Evolutionary conservation across 139 green algal genomes (phyloP).

Genomic region (Cymbomonas tetramitiformis): DNA sequence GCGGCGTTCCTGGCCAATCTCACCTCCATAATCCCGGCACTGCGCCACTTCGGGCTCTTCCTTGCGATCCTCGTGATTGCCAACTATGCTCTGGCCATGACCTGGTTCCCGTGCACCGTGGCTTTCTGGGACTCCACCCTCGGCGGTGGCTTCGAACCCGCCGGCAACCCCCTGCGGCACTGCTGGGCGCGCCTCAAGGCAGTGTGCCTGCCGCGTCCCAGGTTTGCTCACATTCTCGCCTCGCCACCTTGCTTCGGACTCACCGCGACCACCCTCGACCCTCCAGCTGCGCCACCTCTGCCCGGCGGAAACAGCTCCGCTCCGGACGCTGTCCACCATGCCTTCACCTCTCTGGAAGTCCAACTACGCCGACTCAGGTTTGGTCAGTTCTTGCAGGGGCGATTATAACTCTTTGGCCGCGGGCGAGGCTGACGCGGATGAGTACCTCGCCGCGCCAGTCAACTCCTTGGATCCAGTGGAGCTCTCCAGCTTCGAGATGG

Average conservation of each 20-base stretch:
- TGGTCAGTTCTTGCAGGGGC: no score
- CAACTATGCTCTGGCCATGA: conserved; percentile 21
- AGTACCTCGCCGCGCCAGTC: no score
- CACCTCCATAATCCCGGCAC: conserved; percentile 10
- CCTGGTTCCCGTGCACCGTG: conserved; percentile 10
- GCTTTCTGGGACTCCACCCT: not conserved
- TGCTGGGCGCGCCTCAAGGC: not conserved
- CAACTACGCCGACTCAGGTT: no score
- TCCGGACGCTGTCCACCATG: no score
- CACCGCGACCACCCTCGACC: no score
- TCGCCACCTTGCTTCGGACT: not conserved
- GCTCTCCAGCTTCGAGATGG: no score
- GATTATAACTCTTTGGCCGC: no score
- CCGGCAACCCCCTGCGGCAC: not conserved
- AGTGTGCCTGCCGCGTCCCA: not conserved
- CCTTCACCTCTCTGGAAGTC: no score
- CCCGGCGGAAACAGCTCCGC: no score
- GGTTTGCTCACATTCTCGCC: not conserved
- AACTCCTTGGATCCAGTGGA: no score
- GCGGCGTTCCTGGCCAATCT: conserved; percentile 14
- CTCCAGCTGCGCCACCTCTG: no score
- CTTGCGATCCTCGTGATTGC: conserved; percentile 12
- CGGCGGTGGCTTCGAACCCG: not conserved
- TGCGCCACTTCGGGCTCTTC: conserved; percentile 18
- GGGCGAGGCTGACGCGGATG: no score